phyloP scores from a whole-genome alignment of 2,329 filamentous ascomycete genomes.

The Aspergillus fructus region DNA sequence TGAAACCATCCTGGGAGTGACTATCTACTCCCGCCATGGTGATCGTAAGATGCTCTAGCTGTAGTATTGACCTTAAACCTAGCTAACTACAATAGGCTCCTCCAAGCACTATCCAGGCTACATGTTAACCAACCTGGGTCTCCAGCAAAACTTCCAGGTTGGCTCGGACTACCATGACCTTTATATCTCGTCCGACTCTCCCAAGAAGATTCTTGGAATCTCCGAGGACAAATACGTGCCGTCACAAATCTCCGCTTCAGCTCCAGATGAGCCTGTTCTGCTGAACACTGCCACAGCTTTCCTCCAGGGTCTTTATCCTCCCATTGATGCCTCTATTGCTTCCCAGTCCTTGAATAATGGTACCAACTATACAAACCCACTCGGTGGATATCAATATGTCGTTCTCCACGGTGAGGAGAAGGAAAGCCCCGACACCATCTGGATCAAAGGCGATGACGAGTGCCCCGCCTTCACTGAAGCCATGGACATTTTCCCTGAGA shows the following conservation, averaged over 20 bases:
- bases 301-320: conserved; percentile 85
- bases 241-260: conserved; percentile 67
- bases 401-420: conserved; percentile 55
- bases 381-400: conserved; percentile 79
- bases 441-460: conserved; percentile 11
- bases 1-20: conserved; percentile 1
- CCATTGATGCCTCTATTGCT: conserved; percentile 52
- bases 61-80: not conserved
- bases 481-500: conserved; percentile 57
- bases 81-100: not conserved
- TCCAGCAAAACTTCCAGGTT: conserved; percentile 61
- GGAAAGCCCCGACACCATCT: conserved; percentile 5
- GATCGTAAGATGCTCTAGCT: not conserved
- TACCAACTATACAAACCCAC: conserved; percentile 61
- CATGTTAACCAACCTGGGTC: conserved; percentile 6
- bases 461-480: conserved; percentile 45
- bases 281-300: conserved; percentile 75
- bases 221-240: conserved; percentile 63
- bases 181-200: conserved; percentile 64
- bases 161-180: conserved; percentile 71
- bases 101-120: conserved; percentile 4
- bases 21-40: conserved; percentile 6
- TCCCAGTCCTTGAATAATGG: conserved; percentile 69
- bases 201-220: conserved; percentile 62
- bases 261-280: conserved; percentile 72